Percentiles rank a stretch among this genome's conserved stretches.
phyloP scores from a whole-genome alignment of 805 yeast species.

The Cyberlindnera nakhonratchasimensis region DNA sequence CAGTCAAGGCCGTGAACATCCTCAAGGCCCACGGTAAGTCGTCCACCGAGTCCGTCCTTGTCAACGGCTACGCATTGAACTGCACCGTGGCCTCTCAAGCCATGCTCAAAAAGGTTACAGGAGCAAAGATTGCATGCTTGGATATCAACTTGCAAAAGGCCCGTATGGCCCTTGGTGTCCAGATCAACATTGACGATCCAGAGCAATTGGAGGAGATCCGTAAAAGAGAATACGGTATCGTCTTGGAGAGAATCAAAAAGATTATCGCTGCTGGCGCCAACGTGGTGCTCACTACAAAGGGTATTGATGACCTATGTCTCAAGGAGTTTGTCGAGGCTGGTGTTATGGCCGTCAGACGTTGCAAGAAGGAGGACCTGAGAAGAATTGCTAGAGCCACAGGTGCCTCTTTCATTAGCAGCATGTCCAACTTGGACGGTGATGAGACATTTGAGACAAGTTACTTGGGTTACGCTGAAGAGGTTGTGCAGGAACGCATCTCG shows the following conservation, averaged over 20 bases:
- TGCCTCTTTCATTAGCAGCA: slow-evolving; percentile 79
- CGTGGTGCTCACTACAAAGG: slow-evolving; percentile 91
- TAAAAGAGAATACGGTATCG: slow-evolving; percentile 82
- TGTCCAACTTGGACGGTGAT: slow-evolving; percentile 93
- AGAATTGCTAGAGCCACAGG: slow-evolving; percentile 98
- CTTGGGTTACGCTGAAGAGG: slow-evolving; percentile 91
- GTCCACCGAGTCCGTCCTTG: slow-evolving; percentile 77
- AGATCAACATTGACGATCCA: slow-evolving; percentile 94
- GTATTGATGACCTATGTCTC: slow-evolving; percentile 97
- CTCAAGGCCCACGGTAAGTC: slow-evolving; percentile 97
- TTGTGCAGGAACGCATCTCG: slow-evolving; percentile 82
- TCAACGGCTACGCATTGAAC: slow-evolving; percentile 93
- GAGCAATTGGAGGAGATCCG: slow-evolving; percentile 93
- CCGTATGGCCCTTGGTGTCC: slow-evolving; percentile 97
- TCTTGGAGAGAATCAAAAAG: slow-evolving; percentile 67
- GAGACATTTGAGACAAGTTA: slow-evolving; percentile 75
- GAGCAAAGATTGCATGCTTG: slow-evolving; percentile 82
- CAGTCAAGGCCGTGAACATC: slow-evolving; percentile 95
- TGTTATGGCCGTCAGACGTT: slow-evolving; percentile 90
- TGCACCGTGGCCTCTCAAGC: slow-evolving; percentile 98
- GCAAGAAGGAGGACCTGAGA: slow-evolving; percentile 93
- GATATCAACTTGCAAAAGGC: slow-evolving; percentile 95
- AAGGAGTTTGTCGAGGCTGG: slow-evolving; percentile 86
- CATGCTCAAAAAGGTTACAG: slow-evolving; percentile 68
- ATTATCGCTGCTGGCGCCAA: slow-evolving; percentile 84